Evolutionary conservation across 2,329 filamentous ascomycete genomes (phyloP).

Genomic region (Parastagonospora avenae): DNA sequence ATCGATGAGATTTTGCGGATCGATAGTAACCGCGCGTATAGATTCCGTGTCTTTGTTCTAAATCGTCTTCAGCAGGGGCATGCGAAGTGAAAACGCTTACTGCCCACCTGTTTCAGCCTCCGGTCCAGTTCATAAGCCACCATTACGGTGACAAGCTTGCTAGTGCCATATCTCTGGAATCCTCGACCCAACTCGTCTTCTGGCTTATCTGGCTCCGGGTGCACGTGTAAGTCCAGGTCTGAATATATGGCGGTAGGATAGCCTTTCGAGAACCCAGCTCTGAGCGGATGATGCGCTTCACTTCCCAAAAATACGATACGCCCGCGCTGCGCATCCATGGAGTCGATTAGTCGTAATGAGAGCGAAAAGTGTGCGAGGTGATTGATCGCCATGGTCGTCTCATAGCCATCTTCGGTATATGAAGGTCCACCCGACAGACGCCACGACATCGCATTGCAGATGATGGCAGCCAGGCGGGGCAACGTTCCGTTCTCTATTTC

Average conservation of each 20-base stretch:
- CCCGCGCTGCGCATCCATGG: constrained; percentile 14
- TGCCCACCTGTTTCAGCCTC: constrained; percentile 34
- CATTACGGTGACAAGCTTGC: constrained; percentile 51
- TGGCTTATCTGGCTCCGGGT: constrained; percentile 36
- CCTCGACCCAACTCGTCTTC: constrained; percentile 47
- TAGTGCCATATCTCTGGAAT: constrained; percentile 52
- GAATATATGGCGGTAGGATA: constrained; percentile 40
- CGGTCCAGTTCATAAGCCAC: constrained; percentile 51
- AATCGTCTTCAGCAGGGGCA: neutral
- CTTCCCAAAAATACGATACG: constrained; percentile 30
- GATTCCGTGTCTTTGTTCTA: constrained; percentile 31
- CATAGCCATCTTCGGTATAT: constrained; percentile 23
- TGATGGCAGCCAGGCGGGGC: constrained; percentile 20
- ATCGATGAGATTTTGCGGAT: constrained; percentile 42
- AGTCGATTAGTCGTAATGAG: constrained; percentile 15
- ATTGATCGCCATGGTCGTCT: constrained; percentile 20
- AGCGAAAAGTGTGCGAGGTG: constrained; percentile 26
- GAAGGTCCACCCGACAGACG: constrained; percentile 11
- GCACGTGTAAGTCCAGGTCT: constrained; percentile 45
- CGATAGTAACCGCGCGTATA: constrained; percentile 40
- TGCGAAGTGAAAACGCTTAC: neutral
- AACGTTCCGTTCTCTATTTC: constrained; percentile 11
- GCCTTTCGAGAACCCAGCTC: constrained; percentile 41
- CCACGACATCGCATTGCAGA: constrained; percentile 33
- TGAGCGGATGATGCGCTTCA: constrained; percentile 47